Evolutionary conservation across 1,284 basidiomycete genomes (phyloP).

Genomic region (Cryptococcus jaspeensis): DNA sequence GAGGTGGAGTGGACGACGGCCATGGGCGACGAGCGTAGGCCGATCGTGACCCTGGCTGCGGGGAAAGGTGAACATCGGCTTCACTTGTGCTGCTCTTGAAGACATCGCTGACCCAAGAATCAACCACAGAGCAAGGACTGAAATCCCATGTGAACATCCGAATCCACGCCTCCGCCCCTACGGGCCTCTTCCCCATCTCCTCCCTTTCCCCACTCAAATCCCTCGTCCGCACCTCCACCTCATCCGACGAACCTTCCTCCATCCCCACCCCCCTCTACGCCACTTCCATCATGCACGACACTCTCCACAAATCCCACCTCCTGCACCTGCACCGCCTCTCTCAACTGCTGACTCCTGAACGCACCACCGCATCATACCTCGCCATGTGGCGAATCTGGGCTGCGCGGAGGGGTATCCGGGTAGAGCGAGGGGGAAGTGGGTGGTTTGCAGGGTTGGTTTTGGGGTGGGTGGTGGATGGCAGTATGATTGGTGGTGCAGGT

Average conservation of each 20-base stretch:
- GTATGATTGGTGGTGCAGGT: conserved; percentile 54
- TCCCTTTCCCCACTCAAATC: conserved; percentile 72
- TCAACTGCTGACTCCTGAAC: conserved; percentile 64
- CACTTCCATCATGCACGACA: conserved; percentile 66
- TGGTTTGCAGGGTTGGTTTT: conserved; percentile 70
- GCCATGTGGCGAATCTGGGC: conserved; percentile 86
- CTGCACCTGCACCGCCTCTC: conserved; percentile 67
- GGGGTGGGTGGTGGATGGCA: conserved; percentile 69
- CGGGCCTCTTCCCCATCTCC: conserved; percentile 61
- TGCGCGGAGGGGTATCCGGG: conserved; percentile 72
- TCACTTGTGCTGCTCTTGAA: neutral
- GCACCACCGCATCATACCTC: conserved; percentile 62
- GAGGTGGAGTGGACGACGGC: conserved; percentile 63
- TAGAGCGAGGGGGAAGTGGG: conserved; percentile 61
- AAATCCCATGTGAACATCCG: conserved; percentile 69
- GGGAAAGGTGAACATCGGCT: conserved; percentile 20
- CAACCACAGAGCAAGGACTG: conserved; percentile 56
- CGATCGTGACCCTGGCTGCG: conserved; percentile 23
- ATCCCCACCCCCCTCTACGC: conserved; percentile 76
- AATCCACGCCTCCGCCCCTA: conserved; percentile 68
- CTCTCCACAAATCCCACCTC: conserved; percentile 66
- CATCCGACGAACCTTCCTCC: conserved; percentile 12
- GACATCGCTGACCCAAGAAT: neutral
- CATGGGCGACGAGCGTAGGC: conserved; percentile 57
- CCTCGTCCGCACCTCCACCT: conserved; percentile 57